Conservation (phyloP, 2,329 filamentous ascomycete species). For the Fusarium scirpi region DNA sequence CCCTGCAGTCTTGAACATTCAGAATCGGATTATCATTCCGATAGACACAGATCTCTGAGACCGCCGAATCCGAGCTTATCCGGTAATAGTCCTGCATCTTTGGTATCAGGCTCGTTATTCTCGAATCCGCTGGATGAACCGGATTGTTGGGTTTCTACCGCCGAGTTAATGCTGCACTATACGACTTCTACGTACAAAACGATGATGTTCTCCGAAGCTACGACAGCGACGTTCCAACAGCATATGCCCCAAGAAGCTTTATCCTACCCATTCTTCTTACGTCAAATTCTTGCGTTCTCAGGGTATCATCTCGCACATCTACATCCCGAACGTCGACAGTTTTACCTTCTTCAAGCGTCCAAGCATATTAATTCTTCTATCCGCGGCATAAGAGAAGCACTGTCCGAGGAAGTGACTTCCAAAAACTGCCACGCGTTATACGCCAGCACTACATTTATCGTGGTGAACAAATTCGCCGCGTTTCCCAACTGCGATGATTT, state of each 20-base stretch:
- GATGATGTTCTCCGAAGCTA: slow-evolving; percentile 19
- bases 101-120: slow-evolving; percentile 17
- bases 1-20: slow-evolving; percentile 24
- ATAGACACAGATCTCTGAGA: slow-evolving; percentile 10
- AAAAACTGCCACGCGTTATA: slow-evolving; percentile 35
- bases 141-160: slow-evolving; percentile 25
- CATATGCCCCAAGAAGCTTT: slow-evolving; percentile 31
- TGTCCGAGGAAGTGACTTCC: background rate
- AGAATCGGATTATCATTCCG: background rate
- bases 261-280: slow-evolving; percentile 31
- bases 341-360: slow-evolving; percentile 20
- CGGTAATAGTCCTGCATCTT: slow-evolving; percentile 4
- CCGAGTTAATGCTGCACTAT: slow-evolving; percentile 40
- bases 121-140: slow-evolving; percentile 4
- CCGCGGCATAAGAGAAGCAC: slow-evolving; percentile 21
- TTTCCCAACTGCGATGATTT: slow-evolving; percentile 33
- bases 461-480: slow-evolving; percentile 34
- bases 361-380: slow-evolving; percentile 37
- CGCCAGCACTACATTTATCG: slow-evolving; percentile 14
- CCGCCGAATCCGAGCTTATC: slow-evolving; percentile 6
- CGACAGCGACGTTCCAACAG: slow-evolving; percentile 21
- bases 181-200: slow-evolving; percentile 36
- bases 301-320: slow-evolving; percentile 35
- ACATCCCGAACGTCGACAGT: slow-evolving; percentile 14
- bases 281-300: slow-evolving; percentile 32